These are phyloP conservation scores for Beauveria pseudobassiana DNA, from an alignment of 2,329 filamentous ascomycete genomes.

Conservation along the genomic window DNA sequence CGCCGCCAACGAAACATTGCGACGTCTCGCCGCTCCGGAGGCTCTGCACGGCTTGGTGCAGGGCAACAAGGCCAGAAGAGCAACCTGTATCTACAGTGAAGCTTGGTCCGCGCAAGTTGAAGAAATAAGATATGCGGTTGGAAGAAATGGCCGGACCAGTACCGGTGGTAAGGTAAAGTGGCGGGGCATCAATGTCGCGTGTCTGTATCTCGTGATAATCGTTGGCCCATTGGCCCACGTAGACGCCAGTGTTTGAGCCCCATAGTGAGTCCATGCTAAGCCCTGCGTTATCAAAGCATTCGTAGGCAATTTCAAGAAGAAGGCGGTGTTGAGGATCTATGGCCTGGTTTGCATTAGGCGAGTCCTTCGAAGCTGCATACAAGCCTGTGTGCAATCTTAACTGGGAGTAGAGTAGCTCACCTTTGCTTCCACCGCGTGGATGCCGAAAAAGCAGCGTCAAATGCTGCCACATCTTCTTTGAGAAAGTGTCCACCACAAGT, in stretches of 20 bases:
- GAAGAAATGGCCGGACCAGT: constrained; percentile 20
- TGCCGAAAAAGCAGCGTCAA: constrained; percentile 21
- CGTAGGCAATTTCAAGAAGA: constrained; percentile 4
- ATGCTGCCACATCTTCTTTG: constrained; percentile 17
- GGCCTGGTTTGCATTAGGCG: not conserved
- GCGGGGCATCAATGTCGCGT: constrained; percentile 24
- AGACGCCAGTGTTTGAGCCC: constrained; percentile 22
- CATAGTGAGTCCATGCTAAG: constrained; percentile 10
- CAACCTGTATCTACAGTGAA: constrained; percentile 33
- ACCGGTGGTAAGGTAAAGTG: constrained; percentile 27
- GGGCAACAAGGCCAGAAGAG: constrained; percentile 26
- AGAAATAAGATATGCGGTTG: constrained; percentile 29
- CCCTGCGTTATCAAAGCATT: constrained; percentile 9
- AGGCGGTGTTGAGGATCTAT: constrained; percentile 3
- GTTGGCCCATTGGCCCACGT: constrained; percentile 23
- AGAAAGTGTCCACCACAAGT: constrained; percentile 21
- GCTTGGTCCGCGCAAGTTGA: constrained; percentile 27
- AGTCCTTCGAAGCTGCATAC: not conserved
- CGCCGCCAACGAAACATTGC: constrained; percentile 17
- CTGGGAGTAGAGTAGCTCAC: not conserved
- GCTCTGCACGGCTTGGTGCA: constrained; percentile 27
- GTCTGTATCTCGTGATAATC: constrained; percentile 19
- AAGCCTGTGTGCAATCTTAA: not conserved
- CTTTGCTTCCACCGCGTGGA: constrained; percentile 11
- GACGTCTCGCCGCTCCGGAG: constrained; percentile 23